phyloP scores from a whole-genome alignment of 2,329 filamentous ascomycete species.

The Xylaria sp. region DNA sequence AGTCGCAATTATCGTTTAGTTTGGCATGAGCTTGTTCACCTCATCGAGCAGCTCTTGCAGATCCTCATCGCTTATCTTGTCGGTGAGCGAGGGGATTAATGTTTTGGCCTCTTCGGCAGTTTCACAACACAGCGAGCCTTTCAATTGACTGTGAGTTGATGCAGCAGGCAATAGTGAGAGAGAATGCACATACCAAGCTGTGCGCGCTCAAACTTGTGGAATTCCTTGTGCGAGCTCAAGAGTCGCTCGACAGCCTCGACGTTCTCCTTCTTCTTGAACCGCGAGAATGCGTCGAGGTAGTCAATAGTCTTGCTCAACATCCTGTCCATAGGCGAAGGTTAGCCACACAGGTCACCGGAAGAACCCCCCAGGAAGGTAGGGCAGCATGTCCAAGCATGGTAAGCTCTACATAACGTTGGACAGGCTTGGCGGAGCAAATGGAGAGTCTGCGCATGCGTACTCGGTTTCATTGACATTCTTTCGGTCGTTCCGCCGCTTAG shows the following conservation, averaged over 20 bases:
- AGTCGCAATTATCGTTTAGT: slow-evolving; percentile 31
- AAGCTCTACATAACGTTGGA: not conserved
- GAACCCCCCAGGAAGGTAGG: not conserved
- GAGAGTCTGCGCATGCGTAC: slow-evolving; percentile 59
- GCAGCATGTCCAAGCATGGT: not conserved
- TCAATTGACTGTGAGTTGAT: slow-evolving; percentile 18
- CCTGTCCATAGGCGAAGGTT: slow-evolving; percentile 51
- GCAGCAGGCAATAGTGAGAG: not conserved
- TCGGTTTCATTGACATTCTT: slow-evolving; percentile 87
- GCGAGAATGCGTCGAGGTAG: slow-evolving; percentile 93
- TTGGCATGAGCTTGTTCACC: slow-evolving; percentile 76
- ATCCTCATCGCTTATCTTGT: slow-evolving; percentile 92
- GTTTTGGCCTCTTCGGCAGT: slow-evolving; percentile 96
- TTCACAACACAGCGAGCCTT: slow-evolving; percentile 91
- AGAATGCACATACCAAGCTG: slow-evolving; percentile 75
- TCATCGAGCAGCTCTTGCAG: slow-evolving; percentile 89
- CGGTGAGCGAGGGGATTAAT: slow-evolving; percentile 85
- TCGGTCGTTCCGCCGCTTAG: slow-evolving; percentile 80
- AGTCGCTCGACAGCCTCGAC: slow-evolving; percentile 93
- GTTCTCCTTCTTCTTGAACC: slow-evolving; percentile 95
- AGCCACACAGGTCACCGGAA: slow-evolving; percentile 13
- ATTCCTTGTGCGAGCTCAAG: slow-evolving; percentile 78
- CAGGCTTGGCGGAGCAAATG: not conserved
- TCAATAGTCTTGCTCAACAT: slow-evolving; percentile 88
- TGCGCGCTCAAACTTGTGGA: slow-evolving; percentile 92